Evolutionary conservation across 257 asterid genomes (phyloP).

Genomic region (Paulownia fortunei): DNA sequence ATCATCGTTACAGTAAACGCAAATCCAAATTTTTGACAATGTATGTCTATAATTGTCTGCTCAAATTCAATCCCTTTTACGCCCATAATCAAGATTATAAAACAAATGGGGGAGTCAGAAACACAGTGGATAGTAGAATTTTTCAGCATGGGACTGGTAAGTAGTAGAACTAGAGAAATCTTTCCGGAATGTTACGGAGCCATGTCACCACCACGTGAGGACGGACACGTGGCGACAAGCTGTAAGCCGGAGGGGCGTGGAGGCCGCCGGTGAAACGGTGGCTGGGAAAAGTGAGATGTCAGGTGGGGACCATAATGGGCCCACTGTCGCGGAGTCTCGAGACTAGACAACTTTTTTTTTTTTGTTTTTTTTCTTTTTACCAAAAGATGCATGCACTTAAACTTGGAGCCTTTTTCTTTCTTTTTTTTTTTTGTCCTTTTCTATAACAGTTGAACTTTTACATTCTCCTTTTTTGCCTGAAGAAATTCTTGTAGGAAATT

Average conservation of each 20-base stretch:
- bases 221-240: constrained; percentile 32
- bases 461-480: background rate
- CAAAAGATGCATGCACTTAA: constrained; percentile 4
- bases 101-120: no score
- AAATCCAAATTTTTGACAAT: no score
- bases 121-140: no score
- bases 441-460: background rate
- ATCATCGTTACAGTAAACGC: no score
- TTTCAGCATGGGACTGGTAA: no score
- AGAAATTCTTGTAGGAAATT: background rate
- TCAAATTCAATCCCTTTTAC: no score
- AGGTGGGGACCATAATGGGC: constrained; percentile 35
- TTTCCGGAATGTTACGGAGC: background rate
- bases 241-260: constrained; percentile 28
- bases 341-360: constrained; percentile 19
- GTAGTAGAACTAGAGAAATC: no score
- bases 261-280: constrained; percentile 38
- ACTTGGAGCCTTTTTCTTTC: background rate
- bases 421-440: background rate
- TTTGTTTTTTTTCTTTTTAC: background rate
- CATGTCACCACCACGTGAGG: constrained; percentile 37
- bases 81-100: no score
- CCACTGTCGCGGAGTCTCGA: constrained; percentile 37
- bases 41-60: no score
- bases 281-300: constrained; percentile 33